Conservation (phyloP, 176 grass and related monocot species). For the Paspalum vaginatum region DNA sequence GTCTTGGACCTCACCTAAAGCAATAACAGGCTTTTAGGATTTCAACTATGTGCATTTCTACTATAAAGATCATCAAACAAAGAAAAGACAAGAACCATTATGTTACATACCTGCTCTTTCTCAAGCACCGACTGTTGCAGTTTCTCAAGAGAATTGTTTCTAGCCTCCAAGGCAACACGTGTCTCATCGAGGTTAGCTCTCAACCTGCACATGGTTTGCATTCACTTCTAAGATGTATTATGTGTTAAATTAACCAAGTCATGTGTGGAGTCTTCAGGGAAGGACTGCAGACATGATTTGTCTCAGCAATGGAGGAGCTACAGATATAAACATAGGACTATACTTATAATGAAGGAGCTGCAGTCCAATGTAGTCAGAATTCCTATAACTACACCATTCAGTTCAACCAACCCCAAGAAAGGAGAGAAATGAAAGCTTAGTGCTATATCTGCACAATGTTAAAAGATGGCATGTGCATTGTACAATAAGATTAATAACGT, state of each 20-base stretch:
- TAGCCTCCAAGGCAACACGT: conserved; percentile 71
- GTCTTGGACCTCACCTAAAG: conserved; percentile 14
- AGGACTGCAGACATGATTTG: background rate
- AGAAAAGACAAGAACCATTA: conserved; percentile 26
- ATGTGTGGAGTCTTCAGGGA: background rate
- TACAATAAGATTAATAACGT: conserved; percentile 16
- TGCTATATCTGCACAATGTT: background rate
- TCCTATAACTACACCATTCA: background rate
- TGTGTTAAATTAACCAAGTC: conserved; percentile 29
- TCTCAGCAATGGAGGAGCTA: conserved; percentile 6
- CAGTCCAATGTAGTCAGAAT: background rate
- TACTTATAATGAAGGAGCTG: background rate
- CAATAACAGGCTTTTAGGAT: conserved; percentile 11
- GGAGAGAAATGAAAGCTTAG: background rate
- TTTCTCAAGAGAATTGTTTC: conserved; percentile 79
- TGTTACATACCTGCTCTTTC: conserved; percentile 87
- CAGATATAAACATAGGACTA: conserved; percentile 4
- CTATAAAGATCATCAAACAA: conserved; percentile 44
- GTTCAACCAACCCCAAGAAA: background rate
- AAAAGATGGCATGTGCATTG: conserved; percentile 4
- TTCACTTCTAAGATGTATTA: conserved; percentile 32
- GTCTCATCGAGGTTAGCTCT: conserved; percentile 85
- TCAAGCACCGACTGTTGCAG: conserved; percentile 81
- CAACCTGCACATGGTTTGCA: conserved; percentile 67
- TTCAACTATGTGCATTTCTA: conserved; percentile 16